A percentile compares a stretch with the other conserved stretches of the same genome.
Evolutionary conservation across 768 basidiomycete genomes (phyloP).

Genomic region (Hortiboletus campestris): DNA sequence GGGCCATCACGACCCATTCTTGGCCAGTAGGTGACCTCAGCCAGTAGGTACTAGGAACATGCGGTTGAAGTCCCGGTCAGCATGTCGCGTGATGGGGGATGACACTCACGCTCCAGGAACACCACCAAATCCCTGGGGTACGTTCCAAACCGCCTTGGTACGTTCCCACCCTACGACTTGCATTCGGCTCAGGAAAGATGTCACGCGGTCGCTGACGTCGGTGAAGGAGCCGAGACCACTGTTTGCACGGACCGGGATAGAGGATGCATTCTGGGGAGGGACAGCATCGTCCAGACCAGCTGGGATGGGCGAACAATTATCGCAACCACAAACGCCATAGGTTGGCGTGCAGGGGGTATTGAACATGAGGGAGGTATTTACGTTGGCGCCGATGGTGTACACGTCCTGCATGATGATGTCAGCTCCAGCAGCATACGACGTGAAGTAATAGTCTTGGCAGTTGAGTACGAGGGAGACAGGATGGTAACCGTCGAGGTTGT

Average conservation of each 20-base stretch:
- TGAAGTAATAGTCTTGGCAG: conserved; percentile 64
- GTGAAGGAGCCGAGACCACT: conserved; percentile 42
- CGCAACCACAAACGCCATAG: conserved; percentile 74
- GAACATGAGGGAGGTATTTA: conserved; percentile 60
- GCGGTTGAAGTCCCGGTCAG: background rate
- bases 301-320: conserved; percentile 47
- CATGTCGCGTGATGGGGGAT: background rate
- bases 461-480: conserved; percentile 64
- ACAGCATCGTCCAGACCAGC: conserved; percentile 40
- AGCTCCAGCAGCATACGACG: conserved; percentile 55
- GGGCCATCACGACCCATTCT: conserved; percentile 65
- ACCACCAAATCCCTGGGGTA: conserved; percentile 74
- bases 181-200: conserved; percentile 57
- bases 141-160: conserved; percentile 70
- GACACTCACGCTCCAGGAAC: conserved; percentile 30
- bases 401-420: conserved; percentile 72
- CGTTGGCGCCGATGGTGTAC: conserved; percentile 49
- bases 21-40: conserved; percentile 61
- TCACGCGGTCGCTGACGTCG: conserved; percentile 68
- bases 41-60: conserved; percentile 48
- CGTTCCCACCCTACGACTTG: conserved; percentile 63
- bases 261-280: conserved; percentile 22
- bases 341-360: conserved; percentile 58
- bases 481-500: conserved; percentile 63
- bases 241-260: conserved; percentile 15